These are phyloP conservation scores for Galium porrigens DNA, from an alignment of 305 asterid genomes.

Conservation along the genomic window DNA sequence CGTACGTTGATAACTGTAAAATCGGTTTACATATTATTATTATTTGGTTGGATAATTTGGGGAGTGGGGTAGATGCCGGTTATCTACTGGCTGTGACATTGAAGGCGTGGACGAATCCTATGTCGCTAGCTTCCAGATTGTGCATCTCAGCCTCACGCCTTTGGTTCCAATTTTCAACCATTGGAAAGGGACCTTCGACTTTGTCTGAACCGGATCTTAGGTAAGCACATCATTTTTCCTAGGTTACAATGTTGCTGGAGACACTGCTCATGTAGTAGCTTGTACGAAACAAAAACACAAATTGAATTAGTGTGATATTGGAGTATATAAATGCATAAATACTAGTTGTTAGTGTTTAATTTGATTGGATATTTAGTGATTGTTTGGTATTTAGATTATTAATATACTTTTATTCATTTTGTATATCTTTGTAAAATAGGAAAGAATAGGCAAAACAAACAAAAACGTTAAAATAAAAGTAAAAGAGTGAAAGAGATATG, in stretches of 20 bases:
- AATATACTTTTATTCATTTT: too few relatives aligned
- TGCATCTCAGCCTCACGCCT: background rate
- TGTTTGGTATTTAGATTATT: too few relatives aligned
- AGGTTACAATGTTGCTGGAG: background rate
- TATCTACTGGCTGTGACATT: background rate
- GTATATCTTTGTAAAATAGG: too few relatives aligned
- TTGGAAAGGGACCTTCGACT: background rate
- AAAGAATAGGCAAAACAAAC: too few relatives aligned
- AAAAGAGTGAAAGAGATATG: too few relatives aligned
- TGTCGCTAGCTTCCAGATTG: background rate
- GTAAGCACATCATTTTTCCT: background rate
- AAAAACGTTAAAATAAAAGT: too few relatives aligned
- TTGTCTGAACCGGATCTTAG: background rate
- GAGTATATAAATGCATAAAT: too few relatives aligned
- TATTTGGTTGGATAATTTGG: background rate
- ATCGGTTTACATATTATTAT: background rate
- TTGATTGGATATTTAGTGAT: too few relatives aligned
- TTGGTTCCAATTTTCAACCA: background rate
- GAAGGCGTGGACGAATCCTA: slow-evolving; percentile 2
- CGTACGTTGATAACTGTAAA: background rate
- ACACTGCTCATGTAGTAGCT: too few relatives aligned
- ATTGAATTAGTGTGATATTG: too few relatives aligned
- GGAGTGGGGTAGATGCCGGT: background rate
- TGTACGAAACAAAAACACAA: too few relatives aligned
- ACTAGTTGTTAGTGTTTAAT: too few relatives aligned